These are phyloP conservation scores for Nicotiana tomentosiformis DNA, from an alignment of 257 asterid species.

Conservation along the genomic window DNA sequence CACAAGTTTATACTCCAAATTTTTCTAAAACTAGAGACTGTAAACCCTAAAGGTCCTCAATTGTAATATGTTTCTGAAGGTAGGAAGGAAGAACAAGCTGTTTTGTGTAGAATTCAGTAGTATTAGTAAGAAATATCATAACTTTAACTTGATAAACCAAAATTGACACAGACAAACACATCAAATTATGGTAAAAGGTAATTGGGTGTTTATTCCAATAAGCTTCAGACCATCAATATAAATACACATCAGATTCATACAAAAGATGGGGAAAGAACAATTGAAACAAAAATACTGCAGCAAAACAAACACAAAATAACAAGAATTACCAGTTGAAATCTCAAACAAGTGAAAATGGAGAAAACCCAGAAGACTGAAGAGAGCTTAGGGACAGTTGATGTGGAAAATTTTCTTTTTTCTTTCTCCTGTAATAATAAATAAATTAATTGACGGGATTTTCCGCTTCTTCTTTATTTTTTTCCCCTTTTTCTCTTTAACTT, in stretches of 20 bases:
- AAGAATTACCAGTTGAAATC: neutral
- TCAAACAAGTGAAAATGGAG: neutral
- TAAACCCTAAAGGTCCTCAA: neutral
- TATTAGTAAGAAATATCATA: neutral
- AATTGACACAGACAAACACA: neutral
- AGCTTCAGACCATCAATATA: neutral
- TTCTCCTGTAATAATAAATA: too few species aligned
- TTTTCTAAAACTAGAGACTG: neutral
- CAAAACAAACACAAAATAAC: neutral
- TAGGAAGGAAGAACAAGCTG: too few species aligned
- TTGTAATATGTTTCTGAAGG: neutral
- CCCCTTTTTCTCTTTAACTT: too few species aligned
- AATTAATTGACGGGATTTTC: too few species aligned
- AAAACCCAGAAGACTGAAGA: neutral
- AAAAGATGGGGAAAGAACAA: neutral
- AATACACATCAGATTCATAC: neutral
- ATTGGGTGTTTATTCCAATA: neutral
- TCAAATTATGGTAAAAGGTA: neutral
- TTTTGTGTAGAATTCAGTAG: neutral
- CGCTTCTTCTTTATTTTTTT: too few species aligned
- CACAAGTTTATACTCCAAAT: neutral
- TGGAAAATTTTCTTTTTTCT: too few species aligned
- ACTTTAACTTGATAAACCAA: neutral
- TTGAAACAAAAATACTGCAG: neutral
- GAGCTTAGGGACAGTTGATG: too few species aligned